These are phyloP conservation scores for Pythium guiyangense DNA, from an alignment of 352 stramenopile species.

Conservation along the genomic window DNA sequence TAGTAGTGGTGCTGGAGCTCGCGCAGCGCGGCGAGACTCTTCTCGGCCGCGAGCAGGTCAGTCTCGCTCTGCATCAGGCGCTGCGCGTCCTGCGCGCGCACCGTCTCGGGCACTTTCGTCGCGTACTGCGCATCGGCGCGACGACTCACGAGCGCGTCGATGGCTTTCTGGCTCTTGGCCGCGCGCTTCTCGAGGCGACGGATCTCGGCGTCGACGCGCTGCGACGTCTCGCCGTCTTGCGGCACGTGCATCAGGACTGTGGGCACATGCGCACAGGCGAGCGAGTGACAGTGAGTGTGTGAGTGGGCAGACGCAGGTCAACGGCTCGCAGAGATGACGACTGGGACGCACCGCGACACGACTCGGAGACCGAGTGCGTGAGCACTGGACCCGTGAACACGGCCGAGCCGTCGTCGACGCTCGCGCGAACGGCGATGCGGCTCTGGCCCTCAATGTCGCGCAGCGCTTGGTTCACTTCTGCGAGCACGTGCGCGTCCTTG, in stretches of 20 bases:
- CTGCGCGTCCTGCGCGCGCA: slow-evolving; percentile 57
- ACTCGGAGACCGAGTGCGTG: slow-evolving; percentile 50
- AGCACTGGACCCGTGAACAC: slow-evolving; percentile 16
- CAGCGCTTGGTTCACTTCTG: slow-evolving; percentile 29
- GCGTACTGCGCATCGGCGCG: slow-evolving; percentile 45
- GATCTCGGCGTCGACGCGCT: slow-evolving; percentile 60
- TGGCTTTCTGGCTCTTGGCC: slow-evolving; percentile 42
- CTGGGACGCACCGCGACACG: slow-evolving; percentile 35
- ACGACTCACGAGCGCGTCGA: slow-evolving; percentile 38
- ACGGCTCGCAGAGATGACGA: too few relatives aligned
- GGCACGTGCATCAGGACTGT: slow-evolving; percentile 65
- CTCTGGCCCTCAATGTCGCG: slow-evolving; percentile 45
- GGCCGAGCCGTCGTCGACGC: slow-evolving; percentile 5
- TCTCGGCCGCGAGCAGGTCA: slow-evolving; percentile 41
- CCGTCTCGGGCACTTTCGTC: slow-evolving; percentile 55
- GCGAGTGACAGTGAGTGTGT: neutral
- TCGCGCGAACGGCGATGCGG: slow-evolving; percentile 25
- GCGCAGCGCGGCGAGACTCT: slow-evolving; percentile 47
- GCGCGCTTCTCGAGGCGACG: slow-evolving; percentile 58
- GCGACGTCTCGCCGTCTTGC: slow-evolving; percentile 56
- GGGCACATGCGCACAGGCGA: too few relatives aligned
- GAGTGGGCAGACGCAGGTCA: neutral
- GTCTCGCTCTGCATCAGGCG: slow-evolving; percentile 54
- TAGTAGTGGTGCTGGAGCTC: slow-evolving; percentile 60
- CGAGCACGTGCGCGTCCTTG: slow-evolving; percentile 21